Conservation (phyloP, 108 stramenopile genomes). For the Cyclotella sp. region DNA sequence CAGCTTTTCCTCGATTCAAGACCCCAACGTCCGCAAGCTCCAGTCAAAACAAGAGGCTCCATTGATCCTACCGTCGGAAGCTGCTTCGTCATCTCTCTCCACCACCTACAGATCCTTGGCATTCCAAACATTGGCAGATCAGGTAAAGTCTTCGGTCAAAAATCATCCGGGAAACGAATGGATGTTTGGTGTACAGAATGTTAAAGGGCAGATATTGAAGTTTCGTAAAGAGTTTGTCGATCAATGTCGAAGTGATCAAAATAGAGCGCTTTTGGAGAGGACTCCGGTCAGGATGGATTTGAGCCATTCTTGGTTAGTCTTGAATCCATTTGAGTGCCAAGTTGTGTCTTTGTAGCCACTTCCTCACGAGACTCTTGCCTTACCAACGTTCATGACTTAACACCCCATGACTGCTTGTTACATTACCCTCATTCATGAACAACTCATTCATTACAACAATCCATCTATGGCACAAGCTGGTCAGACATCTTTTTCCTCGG, state of each 20-base stretch:
- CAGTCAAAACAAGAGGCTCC: not conserved
- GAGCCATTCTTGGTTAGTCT: slow-evolving; percentile 47
- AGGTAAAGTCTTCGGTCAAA: slow-evolving; percentile 53
- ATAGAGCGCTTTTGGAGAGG: slow-evolving; percentile 41
- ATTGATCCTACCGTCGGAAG: slow-evolving; percentile 46
- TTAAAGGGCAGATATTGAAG: not conserved
- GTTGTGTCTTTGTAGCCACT: too few relatives aligned
- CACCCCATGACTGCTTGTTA: too few relatives aligned
- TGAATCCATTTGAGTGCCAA: not conserved
- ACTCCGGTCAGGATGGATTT: slow-evolving; percentile 78
- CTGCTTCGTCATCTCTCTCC: slow-evolving; percentile 62
- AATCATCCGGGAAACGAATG: slow-evolving; percentile 63
- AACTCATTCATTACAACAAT: not conserved
- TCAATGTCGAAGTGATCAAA: not conserved
- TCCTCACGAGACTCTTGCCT: not conserved
- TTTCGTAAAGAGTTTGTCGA: slow-evolving; percentile 3
- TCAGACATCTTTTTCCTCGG: slow-evolving; percentile 74
- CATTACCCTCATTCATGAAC: too few relatives aligned
- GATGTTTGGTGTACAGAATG: slow-evolving; percentile 48
- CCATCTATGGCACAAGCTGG: slow-evolving; percentile 40
- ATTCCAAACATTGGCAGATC: slow-evolving; percentile 67
- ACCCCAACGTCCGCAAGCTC: not conserved
- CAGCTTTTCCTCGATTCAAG: not conserved
- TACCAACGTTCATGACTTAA: not conserved
- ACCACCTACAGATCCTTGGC: slow-evolving; percentile 59